phyloP scores from a whole-genome alignment of 257 asterid species.

The Asclepias syriaca region DNA sequence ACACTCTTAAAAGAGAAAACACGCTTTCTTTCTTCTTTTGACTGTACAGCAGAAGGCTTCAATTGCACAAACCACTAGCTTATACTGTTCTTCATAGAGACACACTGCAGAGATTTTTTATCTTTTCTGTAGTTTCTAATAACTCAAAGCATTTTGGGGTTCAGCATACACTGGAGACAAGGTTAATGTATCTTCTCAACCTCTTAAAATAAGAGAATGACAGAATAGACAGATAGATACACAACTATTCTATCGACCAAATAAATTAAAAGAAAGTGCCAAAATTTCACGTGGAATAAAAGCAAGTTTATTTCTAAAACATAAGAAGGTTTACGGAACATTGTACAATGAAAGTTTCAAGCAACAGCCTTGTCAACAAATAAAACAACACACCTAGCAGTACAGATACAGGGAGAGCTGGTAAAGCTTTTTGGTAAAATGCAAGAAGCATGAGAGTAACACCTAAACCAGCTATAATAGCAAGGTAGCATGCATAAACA shows the following conservation, averaged over 20 bases:
- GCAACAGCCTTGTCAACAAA: conserved; percentile 72
- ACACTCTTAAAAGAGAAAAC: neutral
- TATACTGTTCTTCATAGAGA: neutral
- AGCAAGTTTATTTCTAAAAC: conserved; percentile 47
- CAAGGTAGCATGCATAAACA: conserved; percentile 94
- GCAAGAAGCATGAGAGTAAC: conserved; percentile 81
- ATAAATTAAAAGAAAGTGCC: neutral
- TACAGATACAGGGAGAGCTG: conserved; percentile 89
- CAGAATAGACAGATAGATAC: neutral
- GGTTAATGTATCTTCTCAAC: neutral
- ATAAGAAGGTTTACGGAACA: conserved; percentile 76
- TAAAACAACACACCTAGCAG: conserved; percentile 82
- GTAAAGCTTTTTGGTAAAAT: conserved; percentile 82
- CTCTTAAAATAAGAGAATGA: neutral
- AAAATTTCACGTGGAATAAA: neutral
- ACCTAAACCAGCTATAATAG: conserved; percentile 92
- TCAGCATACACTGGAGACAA: neutral
- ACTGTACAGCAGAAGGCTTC: neutral
- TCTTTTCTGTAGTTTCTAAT: neutral
- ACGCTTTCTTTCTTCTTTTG: neutral
- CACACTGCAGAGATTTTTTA: neutral
- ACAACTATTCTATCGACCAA: neutral
- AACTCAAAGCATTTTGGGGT: neutral
- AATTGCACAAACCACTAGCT: neutral
- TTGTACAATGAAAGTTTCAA: conserved; percentile 79